Evolutionary conservation across 129 eudicot genomes (phyloP).

Genomic region (Saussurea involucrata): DNA sequence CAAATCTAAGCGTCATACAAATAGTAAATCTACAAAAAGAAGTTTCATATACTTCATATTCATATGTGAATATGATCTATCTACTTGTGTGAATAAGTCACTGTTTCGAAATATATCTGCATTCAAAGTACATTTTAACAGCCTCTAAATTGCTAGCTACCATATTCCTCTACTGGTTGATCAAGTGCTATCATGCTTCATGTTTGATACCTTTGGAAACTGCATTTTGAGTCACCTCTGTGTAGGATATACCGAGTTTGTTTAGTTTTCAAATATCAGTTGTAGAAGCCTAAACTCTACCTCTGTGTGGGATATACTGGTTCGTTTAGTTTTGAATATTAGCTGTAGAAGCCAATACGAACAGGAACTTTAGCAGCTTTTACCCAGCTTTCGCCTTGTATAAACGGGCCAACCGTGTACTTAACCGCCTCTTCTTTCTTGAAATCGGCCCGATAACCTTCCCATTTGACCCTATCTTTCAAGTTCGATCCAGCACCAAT

Average conservation of each 20-base stretch:
- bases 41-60: background rate
- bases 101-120: background rate
- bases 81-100: background rate
- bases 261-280: background rate
- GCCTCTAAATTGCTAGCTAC: background rate
- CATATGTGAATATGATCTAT: background rate
- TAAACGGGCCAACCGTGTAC: slow-evolving; percentile 48
- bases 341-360: slow-evolving; percentile 33
- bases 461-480: slow-evolving; percentile 60
- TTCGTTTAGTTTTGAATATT: background rate
- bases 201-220: background rate
- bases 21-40: background rate
- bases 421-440: slow-evolving; percentile 47
- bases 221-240: background rate
- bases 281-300: slow-evolving; percentile 12
- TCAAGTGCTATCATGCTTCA: background rate
- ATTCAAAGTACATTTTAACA: background rate
- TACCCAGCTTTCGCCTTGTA: slow-evolving; percentile 65
- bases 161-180: background rate
- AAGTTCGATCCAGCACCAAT: slow-evolving; percentile 49
- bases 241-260: background rate
- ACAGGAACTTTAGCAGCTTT: slow-evolving; percentile 42
- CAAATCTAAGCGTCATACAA: background rate
- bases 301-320: background rate
- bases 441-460: slow-evolving; percentile 39